Evolutionary conservation across 805 yeast genomes (phyloP).

Genomic region (Kurtzmaniella fragi): DNA sequence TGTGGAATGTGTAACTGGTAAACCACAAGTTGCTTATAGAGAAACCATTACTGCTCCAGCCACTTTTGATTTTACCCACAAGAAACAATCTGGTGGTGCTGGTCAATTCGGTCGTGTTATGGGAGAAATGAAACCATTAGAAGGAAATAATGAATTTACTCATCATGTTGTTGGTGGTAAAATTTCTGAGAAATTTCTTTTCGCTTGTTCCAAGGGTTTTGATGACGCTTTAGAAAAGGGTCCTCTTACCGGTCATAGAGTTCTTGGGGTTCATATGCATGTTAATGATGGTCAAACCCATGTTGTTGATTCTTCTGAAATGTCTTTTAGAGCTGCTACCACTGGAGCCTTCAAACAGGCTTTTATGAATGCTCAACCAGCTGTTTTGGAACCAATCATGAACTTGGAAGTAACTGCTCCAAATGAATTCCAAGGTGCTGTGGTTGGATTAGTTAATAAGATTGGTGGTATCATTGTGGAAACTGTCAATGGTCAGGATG

Average conservation of each 20-base stretch:
- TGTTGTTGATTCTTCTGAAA: slow-evolving; percentile 93
- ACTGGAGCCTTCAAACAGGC: slow-evolving; percentile 89
- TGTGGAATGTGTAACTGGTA: slow-evolving; percentile 92
- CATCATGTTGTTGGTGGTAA: slow-evolving; percentile 95
- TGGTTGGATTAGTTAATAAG: slow-evolving; percentile 88
- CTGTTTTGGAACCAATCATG: slow-evolving; percentile 95
- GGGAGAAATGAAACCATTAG: slow-evolving; percentile 68
- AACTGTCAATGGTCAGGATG: slow-evolving; percentile 91
- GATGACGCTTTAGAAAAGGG: slow-evolving; percentile 95
- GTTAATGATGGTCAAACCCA: slow-evolving; percentile 97
- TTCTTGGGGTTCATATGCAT: slow-evolving; percentile 87
- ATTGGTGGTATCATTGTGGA: slow-evolving; percentile 88
- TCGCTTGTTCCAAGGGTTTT: slow-evolving; percentile 93
- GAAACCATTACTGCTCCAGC: slow-evolving; percentile 70
- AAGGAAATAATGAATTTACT: slow-evolving; percentile 68
- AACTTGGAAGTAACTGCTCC: slow-evolving; percentile 90
- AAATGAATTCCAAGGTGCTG: slow-evolving; percentile 89
- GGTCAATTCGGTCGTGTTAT: slow-evolving; percentile 98
- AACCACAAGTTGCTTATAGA: slow-evolving; percentile 97
- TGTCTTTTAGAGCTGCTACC: slow-evolving; percentile 92
- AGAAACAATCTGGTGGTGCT: slow-evolving; percentile 98
- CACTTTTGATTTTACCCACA: slow-evolving; percentile 90
- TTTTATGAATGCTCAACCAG: slow-evolving; percentile 77
- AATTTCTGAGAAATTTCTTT: slow-evolving; percentile 89
- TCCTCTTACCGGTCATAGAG: slow-evolving; percentile 92